Conservation (phyloP, 2,329 filamentous ascomycete species). For the Xylariaceae sp. region DNA sequence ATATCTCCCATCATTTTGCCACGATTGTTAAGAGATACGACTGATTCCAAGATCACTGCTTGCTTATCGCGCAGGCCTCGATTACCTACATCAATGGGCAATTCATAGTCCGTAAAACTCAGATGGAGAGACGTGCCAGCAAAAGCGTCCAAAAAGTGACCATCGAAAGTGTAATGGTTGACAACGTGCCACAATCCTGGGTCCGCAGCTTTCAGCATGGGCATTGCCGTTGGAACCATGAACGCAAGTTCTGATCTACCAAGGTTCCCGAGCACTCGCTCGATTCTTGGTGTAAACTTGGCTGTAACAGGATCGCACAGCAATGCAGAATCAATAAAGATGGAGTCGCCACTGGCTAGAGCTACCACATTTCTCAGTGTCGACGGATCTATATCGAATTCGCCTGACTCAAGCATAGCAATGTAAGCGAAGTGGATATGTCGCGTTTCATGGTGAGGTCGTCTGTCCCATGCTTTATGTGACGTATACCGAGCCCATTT, state of each 20-base stretch:
- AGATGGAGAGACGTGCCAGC: conserved; percentile 1
- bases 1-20: conserved; percentile 1
- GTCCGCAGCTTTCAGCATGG: background rate
- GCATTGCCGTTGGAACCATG: background rate
- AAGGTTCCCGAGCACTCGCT: background rate
- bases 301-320: background rate
- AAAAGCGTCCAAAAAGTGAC: background rate
- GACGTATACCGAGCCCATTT: no score
- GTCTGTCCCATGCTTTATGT: no score
- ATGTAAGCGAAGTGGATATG: background rate
- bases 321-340: background rate
- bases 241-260: background rate
- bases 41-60: background rate
- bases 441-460: no score
- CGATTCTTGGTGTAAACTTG: background rate
- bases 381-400: background rate
- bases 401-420: background rate
- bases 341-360: background rate
- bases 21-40: conserved; percentile 1
- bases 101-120: background rate
- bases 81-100: background rate
- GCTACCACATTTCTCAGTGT: background rate
- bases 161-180: background rate
- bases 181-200: background rate
- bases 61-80: background rate